A percentile compares a stretch with the other conserved stretches of the same genome.
Evolutionary conservation across 2,329 filamentous ascomycete species (phyloP).

Genomic region (Xylariaceae sp.): DNA sequence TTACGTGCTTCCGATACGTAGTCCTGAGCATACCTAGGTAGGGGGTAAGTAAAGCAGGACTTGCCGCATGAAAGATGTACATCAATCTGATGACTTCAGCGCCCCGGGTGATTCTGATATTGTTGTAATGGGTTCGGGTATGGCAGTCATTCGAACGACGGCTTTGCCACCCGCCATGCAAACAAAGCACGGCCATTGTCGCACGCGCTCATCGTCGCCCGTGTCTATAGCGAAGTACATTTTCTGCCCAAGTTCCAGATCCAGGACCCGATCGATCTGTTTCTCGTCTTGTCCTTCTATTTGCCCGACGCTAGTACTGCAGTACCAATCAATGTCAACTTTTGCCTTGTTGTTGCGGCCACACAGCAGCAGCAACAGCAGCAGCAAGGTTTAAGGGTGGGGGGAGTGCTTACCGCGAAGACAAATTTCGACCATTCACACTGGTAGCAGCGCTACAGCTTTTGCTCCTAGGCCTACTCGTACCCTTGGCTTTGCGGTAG

Average conservation of each 20-base stretch:
- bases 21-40: no score
- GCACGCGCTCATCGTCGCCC: constrained; percentile 35
- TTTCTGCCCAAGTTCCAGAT: constrained; percentile 13
- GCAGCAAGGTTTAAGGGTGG: no score
- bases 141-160: constrained; percentile 28
- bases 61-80: no score
- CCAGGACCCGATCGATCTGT: background rate
- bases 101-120: background rate
- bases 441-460: background rate
- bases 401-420: constrained; percentile 5
- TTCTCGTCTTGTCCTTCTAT: background rate
- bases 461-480: constrained; percentile 21
- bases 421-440: background rate
- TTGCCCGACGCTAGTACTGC: background rate
- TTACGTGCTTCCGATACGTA: no score
- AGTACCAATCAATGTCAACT: background rate
- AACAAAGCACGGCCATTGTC: constrained; percentile 34
- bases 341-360: background rate
- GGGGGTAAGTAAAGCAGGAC: no score
- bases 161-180: constrained; percentile 32
- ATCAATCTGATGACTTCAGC: background rate
- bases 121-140: constrained; percentile 2
- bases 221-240: constrained; percentile 34
- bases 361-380: no score
- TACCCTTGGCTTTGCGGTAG: constrained; percentile 33